Evolutionary conservation across 2,329 filamentous ascomycete species (phyloP), one percentile per base, ranked within the genome.

Genomic region (Raffaelea arxii): DNA sequence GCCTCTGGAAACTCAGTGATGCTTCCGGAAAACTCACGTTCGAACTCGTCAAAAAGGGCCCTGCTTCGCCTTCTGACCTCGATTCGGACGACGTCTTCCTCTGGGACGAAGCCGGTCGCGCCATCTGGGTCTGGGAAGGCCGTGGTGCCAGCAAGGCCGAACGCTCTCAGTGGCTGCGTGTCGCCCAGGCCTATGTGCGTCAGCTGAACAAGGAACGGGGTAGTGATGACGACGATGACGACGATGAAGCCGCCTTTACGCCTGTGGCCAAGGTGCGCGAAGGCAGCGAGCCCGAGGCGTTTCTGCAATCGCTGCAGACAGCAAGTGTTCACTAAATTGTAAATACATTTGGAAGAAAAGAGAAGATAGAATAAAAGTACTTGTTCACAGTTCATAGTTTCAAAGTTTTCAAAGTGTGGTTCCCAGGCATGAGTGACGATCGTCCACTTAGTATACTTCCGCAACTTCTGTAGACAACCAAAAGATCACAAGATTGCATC

Each of bases 71-170:
- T 40, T 57, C 62, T 0, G 77, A 82, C 52, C 62, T 84, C 6
- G 70, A 80, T 50, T 69, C 69, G 36, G 66, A 71, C 40, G 79
- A 84, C 54, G 72, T 84, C 5, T 84, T 84, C 55, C 58, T 85
- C 19, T 66, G 82, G 19, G 72, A 76, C 49, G 77, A 81, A 53
- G 68, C 66, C 1, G 78, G 78, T 6, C 70, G 59, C 43, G 64
- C 64, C 7, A 65, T 84, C 27, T 85, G 80, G 79, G 77, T 84
- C 2, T 84, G 81, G 81, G 71, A 82, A 55, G 81, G 81, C 1
- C 61, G 63, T 2, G 65, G 66, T 1, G 78, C 80, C 9, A 84
- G 79, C 58, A 62, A 62, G 27, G 62, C 60, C 2, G 81, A 84
- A 62, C 80, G 70, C 59, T 69, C 74, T 5, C 65, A 67, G 58